Percentiles rank a stretch among this genome's conserved stretches.
Conservation (phyloP, 192 early-diverging fungal genomes). For the Coemansia sp. region DNA sequence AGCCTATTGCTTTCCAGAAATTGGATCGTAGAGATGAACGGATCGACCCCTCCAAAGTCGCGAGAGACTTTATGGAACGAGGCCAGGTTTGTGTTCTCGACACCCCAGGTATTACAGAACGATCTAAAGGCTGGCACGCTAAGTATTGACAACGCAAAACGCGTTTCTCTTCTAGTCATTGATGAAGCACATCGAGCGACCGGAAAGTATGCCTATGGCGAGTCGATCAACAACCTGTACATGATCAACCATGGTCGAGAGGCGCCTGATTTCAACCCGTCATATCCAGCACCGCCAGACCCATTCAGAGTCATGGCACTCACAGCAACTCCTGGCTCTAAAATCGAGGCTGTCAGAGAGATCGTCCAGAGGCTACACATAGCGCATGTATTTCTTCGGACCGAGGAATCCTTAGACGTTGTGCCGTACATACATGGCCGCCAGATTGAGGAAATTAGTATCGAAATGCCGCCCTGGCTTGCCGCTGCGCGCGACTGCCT, state of each 20-base stretch:
- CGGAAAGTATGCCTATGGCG: constrained; percentile 81
- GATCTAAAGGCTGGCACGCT: constrained; percentile 73
- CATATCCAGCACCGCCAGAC: constrained; percentile 29
- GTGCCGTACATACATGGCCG: constrained; percentile 71
- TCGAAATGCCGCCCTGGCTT: constrained; percentile 60
- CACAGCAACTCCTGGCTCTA: constrained; percentile 84
- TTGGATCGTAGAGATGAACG: constrained; percentile 65
- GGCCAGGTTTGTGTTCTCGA: constrained; percentile 82
- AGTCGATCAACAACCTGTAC: constrained; percentile 67
- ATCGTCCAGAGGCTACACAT: constrained; percentile 80
- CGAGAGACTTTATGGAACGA: constrained; percentile 63
- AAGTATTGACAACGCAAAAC: constrained; percentile 54
- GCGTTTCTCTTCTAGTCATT: constrained; percentile 74
- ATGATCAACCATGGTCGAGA: constrained; percentile 27
- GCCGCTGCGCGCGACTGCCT: constrained; percentile 48
- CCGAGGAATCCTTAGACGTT: constrained; percentile 87
- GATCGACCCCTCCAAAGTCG: constrained; percentile 57
- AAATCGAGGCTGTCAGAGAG: constrained; percentile 68
- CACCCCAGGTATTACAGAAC: constrained; percentile 87
- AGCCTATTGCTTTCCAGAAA: constrained; percentile 4
- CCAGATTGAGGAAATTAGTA: constrained; percentile 65
- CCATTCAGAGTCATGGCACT: constrained; percentile 81
- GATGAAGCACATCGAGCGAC: constrained; percentile 92
- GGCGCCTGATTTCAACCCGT: constrained; percentile 10
- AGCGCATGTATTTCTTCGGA: constrained; percentile 78